These are phyloP conservation scores for Lagenidium sp. DNA, from an alignment of 352 stramenopile species.

Conservation along the genomic window DNA sequence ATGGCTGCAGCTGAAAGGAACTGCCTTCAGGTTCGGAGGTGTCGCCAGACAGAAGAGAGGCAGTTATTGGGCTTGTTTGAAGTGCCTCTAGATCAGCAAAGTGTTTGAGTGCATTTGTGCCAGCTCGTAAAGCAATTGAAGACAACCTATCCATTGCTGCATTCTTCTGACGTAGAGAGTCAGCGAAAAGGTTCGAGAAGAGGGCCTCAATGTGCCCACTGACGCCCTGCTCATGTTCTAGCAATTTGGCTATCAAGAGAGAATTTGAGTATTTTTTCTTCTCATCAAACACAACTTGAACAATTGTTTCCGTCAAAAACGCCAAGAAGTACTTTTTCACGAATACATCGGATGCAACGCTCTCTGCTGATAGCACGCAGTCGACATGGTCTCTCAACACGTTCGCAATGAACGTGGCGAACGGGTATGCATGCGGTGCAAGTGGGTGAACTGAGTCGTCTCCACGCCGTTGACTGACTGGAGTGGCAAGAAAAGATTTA, in stretches of 20 bases:
- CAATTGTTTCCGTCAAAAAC: background rate
- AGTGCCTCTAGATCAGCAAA: slow-evolving; percentile 5
- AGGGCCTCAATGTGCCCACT: too few relatives aligned
- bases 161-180: too few relatives aligned
- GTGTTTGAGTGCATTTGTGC: too few relatives aligned
- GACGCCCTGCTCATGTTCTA: too few relatives aligned
- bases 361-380: slow-evolving; percentile 27
- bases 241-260: too few relatives aligned
- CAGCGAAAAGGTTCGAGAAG: too few relatives aligned
- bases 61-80: slow-evolving; percentile 16
- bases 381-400: slow-evolving; percentile 41
- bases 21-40: too few relatives aligned
- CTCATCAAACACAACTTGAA: background rate
- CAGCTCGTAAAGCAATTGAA: too few relatives aligned
- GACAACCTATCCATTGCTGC: too few relatives aligned
- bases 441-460: slow-evolving; percentile 49
- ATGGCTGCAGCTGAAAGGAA: background rate
- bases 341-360: background rate
- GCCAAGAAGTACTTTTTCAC: background rate
- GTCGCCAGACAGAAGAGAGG: too few relatives aligned
- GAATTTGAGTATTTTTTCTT: background rate
- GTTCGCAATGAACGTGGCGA: slow-evolving; percentile 33
- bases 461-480: slow-evolving; percentile 53
- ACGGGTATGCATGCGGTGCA: slow-evolving; percentile 39
- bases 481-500: slow-evolving; percentile 55